Conservation (phyloP, 2,329 filamentous ascomycete species). For the Colletotrichum sp. region DNA sequence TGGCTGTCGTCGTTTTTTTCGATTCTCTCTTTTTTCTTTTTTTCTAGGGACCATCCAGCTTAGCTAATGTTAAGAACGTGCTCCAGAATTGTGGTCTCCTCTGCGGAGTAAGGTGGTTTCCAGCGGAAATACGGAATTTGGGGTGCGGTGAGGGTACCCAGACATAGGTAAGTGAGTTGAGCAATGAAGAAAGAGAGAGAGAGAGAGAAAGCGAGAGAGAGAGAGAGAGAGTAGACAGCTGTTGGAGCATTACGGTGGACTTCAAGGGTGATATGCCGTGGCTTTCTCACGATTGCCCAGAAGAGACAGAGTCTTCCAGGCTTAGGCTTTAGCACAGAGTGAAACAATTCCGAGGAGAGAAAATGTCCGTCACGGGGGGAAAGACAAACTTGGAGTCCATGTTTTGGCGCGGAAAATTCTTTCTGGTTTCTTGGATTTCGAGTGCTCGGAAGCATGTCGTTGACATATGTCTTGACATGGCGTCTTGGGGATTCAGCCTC, state of each 20-base stretch:
- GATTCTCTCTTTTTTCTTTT: background rate
- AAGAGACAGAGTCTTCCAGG: background rate
- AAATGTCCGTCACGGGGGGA: background rate
- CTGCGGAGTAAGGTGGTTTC: background rate
- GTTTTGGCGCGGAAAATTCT: background rate
- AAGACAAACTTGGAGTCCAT: background rate
- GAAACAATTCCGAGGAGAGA: background rate
- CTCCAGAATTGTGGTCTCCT: background rate
- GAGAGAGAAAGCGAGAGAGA: too few relatives aligned
- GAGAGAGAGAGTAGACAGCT: background rate
- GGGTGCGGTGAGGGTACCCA: background rate
- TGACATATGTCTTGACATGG: background rate
- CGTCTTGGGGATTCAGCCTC: conserved; percentile 25
- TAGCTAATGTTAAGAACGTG: background rate
- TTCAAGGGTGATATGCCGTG: background rate
- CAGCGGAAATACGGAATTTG: background rate
- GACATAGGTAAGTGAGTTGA: background rate
- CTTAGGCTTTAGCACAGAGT: background rate
- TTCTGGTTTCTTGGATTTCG: background rate
- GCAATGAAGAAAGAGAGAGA: background rate
- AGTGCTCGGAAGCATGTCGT: background rate
- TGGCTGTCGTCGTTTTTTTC: background rate
- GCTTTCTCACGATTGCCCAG: background rate
- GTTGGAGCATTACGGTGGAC: background rate
- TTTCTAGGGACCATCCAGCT: background rate